Evolutionary conservation across 2,329 filamentous ascomycete genomes (phyloP).

Genomic region (Alternaria angustiovoidea): DNA sequence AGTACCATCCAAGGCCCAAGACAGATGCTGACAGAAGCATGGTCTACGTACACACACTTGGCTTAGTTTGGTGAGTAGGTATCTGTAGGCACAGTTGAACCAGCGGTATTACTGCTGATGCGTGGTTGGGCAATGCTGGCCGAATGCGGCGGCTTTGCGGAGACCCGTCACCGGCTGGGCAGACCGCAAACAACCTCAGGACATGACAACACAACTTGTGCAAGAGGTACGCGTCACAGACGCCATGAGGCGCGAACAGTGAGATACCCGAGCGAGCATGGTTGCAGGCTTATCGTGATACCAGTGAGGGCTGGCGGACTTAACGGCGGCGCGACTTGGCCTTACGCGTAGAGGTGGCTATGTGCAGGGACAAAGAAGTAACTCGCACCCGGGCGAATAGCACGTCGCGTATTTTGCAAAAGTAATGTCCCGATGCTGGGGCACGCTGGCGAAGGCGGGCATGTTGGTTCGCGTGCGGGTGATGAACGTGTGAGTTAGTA

Average conservation of each 20-base stretch:
- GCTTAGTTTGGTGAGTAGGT: conserved; percentile 4
- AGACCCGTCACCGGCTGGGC: conserved; percentile 34
- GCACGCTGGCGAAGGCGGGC: conserved; percentile 1
- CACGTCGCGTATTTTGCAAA: conserved; percentile 10
- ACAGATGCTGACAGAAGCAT: conserved; percentile 11
- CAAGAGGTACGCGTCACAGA: conserved; percentile 42
- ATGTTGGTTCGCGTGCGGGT: neutral
- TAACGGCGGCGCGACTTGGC: conserved; percentile 22
- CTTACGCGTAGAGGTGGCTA: conserved; percentile 30
- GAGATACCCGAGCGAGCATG: conserved; percentile 4
- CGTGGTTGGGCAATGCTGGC: conserved; percentile 18
- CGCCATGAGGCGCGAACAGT: conserved; percentile 22
- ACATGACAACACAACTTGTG: conserved; percentile 17
- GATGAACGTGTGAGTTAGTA: neutral
- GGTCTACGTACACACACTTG: conserved; percentile 8
- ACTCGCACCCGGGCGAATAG: conserved; percentile 16
- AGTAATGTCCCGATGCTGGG: conserved; percentile 6
- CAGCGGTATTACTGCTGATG: neutral
- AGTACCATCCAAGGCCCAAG: conserved; percentile 6
- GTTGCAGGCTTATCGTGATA: conserved; percentile 22
- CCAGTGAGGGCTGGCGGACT: conserved; percentile 9
- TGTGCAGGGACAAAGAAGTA: conserved; percentile 21
- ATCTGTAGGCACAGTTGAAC: neutral
- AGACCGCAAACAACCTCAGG: conserved; percentile 19
- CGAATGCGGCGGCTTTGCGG: conserved; percentile 35